A percentile compares a stretch with the other conserved stretches of the same genome.
These are phyloP conservation scores for sweet orange (Citrus sinensis) DNA, from an alignment of 345 rosid genomes.

Conservation along the genomic window DNA sequence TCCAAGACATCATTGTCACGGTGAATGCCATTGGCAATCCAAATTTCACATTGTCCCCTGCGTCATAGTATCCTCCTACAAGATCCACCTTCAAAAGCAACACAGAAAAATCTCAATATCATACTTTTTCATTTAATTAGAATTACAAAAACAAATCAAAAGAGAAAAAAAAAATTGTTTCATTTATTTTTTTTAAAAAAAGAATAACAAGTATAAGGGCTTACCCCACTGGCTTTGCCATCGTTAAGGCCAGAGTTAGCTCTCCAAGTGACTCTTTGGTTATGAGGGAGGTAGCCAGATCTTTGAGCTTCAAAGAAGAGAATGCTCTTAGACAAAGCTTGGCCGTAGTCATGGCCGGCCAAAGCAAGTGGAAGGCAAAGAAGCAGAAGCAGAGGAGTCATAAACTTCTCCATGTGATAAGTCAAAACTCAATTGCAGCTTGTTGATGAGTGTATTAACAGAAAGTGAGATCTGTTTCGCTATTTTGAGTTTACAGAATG, in stretches of 20 bases:
- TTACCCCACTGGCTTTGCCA: slow-evolving; percentile 96
- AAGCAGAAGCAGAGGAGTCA: slow-evolving; percentile 49
- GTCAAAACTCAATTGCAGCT: not conserved
- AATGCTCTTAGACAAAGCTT: slow-evolving; percentile 90
- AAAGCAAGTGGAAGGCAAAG: slow-evolving; percentile 55
- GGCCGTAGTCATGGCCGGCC: slow-evolving; percentile 87
- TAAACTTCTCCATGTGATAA: slow-evolving; percentile 29
- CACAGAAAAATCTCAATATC: not conserved
- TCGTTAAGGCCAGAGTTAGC: slow-evolving; percentile 84
- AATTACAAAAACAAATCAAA: too few relatives aligned
- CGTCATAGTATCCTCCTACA: slow-evolving; percentile 97
- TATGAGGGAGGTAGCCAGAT: slow-evolving; percentile 83
- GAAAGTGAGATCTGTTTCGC: slow-evolving; percentile 12
- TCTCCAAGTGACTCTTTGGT: slow-evolving; percentile 93
- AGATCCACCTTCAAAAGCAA: slow-evolving; percentile 67
- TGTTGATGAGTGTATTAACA: not conserved
- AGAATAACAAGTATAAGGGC: slow-evolving; percentile 5
- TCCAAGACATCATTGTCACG: slow-evolving; percentile 98
- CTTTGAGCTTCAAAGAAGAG: slow-evolving; percentile 99
- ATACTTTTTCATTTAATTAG: too few relatives aligned
- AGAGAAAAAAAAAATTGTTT: too few relatives aligned
- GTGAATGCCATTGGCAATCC: slow-evolving; percentile 99
- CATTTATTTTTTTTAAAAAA: too few relatives aligned
- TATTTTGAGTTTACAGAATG: slow-evolving; percentile 2
- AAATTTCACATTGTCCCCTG: slow-evolving; percentile 99